Evolutionary conservation across 2,329 filamentous ascomycete species (phyloP).

Genomic region (Waltergamsia citrina): DNA sequence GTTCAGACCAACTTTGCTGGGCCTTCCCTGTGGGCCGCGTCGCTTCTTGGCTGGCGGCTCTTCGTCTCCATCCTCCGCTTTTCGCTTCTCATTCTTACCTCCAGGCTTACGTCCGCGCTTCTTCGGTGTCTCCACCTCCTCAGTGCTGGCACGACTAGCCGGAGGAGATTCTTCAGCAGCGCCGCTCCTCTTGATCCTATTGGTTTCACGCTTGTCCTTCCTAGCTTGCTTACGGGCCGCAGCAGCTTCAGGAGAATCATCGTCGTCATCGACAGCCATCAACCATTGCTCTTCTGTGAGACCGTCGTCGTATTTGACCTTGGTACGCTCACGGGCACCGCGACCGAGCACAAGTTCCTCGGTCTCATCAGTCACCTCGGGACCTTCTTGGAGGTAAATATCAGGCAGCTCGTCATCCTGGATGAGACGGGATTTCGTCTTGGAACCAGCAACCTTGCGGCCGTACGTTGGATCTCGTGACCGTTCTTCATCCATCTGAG

Average conservation of each 20-base stretch:
- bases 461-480: slow-evolving; percentile 61
- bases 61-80: slow-evolving; percentile 70
- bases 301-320: slow-evolving; percentile 93
- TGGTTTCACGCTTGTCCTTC: slow-evolving; percentile 69
- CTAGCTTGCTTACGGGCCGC: slow-evolving; percentile 82
- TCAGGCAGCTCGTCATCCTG: slow-evolving; percentile 82
- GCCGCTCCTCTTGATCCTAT: slow-evolving; percentile 54
- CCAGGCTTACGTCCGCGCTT: slow-evolving; percentile 78
- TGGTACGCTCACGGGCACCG: slow-evolving; percentile 88
- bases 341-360: slow-evolving; percentile 71
- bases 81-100: slow-evolving; percentile 73
- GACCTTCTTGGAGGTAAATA: slow-evolving; percentile 84
- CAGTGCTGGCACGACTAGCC: slow-evolving; percentile 73
- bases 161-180: slow-evolving; percentile 60
- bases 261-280: slow-evolving; percentile 93
- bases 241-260: slow-evolving; percentile 87
- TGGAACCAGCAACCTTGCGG: slow-evolving; percentile 47
- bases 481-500: slow-evolving; percentile 73
- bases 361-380: slow-evolving; percentile 61
- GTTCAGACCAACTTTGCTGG: slow-evolving; percentile 43
- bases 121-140: slow-evolving; percentile 68
- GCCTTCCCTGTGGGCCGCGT: slow-evolving; percentile 58
- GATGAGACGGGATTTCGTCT: slow-evolving; percentile 70
- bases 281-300: slow-evolving; percentile 99
- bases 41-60: slow-evolving; percentile 74